phyloP scores from a whole-genome alignment of 78 protist species.

The Dictyostelium intermedium region DNA sequence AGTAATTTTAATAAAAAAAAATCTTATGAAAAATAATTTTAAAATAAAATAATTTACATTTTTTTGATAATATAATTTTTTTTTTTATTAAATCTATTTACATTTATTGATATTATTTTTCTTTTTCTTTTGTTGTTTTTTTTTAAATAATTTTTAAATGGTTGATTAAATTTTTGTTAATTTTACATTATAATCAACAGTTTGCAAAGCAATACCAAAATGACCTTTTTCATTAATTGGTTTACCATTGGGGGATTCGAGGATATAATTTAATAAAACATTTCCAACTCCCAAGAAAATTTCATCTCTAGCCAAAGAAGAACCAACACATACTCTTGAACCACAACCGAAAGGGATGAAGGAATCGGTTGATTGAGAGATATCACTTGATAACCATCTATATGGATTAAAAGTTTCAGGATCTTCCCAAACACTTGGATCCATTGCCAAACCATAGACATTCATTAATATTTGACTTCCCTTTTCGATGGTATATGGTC shows the following conservation, averaged over 20 bases:
- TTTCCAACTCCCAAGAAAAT: conserved; percentile 44
- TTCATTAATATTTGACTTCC: conserved; percentile 42
- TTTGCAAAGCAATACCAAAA: conserved; percentile 49
- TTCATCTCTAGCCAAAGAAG: conserved; percentile 50
- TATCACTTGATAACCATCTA: conserved; percentile 23
- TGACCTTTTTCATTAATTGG: conserved; percentile 37
- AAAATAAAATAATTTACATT: no score
- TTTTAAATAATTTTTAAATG: not conserved
- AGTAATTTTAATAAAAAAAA: no score
- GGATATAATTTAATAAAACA: conserved; percentile 7
- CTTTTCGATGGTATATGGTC: conserved; percentile 24
- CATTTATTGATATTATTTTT: no score
- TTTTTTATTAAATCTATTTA: no score
- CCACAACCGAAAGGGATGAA: conserved; percentile 60
- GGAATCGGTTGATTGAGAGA: not conserved
- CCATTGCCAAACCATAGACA: conserved; percentile 54
- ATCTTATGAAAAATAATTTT: no score
- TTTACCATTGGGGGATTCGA: not conserved
- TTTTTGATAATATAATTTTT: no score
- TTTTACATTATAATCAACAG: conserved; percentile 5
- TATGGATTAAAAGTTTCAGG: conserved; percentile 53
- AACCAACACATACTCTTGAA: conserved; percentile 49
- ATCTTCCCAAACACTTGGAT: conserved; percentile 10
- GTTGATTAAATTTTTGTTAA: not conserved
- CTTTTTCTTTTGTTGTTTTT: no score